A percentile compares a stretch with the other conserved stretches of the same genome.
phyloP scores from a whole-genome alignment of 257 asterid genomes.

The Solanum bukasovii region DNA sequence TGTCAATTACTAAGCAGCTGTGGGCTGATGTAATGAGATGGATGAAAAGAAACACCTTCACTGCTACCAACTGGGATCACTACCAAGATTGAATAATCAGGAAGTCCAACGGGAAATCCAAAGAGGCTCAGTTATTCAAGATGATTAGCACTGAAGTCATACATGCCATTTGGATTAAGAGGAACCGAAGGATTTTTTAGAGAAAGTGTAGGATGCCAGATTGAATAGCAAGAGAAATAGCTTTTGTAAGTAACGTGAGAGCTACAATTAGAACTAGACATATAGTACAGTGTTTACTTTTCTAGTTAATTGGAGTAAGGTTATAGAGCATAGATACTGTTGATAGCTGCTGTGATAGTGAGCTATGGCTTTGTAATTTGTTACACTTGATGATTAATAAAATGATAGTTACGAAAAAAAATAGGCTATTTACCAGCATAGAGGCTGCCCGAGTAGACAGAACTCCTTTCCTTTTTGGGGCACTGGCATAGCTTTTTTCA shows the following conservation, averaged over 20 bases:
- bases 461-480: constrained; percentile 64
- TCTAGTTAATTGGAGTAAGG: background rate
- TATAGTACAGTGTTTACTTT: background rate
- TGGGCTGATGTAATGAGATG: background rate
- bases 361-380: background rate
- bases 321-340: background rate
- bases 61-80: background rate
- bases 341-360: background rate
- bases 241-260: background rate
- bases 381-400: background rate
- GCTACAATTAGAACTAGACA: background rate
- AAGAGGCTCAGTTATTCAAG: background rate
- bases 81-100: background rate
- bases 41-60: background rate
- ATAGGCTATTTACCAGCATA: constrained; percentile 59
- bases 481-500: constrained; percentile 23
- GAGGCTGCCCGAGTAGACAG: constrained; percentile 87
- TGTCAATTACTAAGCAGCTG: background rate
- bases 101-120: background rate
- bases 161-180: background rate
- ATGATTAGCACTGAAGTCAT: background rate
- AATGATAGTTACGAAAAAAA: background rate
- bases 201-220: background rate
- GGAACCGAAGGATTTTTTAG: background rate
- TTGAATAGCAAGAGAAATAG: background rate